These are phyloP conservation scores for Luffa acutangula DNA, from an alignment of 306 rosid genomes.

Conservation along the genomic window DNA sequence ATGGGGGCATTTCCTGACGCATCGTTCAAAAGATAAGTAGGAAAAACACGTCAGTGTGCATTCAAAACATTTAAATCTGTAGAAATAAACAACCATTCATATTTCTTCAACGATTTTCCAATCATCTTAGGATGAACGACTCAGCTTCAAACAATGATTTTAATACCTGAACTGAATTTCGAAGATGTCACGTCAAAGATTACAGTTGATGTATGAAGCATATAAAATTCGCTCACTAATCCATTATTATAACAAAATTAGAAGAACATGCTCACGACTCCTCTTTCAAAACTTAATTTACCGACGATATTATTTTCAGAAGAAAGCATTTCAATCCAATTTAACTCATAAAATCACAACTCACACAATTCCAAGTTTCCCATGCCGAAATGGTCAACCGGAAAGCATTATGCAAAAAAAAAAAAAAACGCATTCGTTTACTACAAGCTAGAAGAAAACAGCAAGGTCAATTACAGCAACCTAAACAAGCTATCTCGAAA, in stretches of 20 bases:
- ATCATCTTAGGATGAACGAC: not conserved
- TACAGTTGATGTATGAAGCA: not conserved
- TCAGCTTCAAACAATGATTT: not conserved
- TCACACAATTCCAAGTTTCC: not conserved
- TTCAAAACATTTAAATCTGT: not conserved
- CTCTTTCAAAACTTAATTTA: not conserved
- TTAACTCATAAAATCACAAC: not conserved
- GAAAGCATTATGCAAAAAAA: not conserved
- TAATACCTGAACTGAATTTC: not conserved
- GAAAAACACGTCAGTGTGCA: not conserved
- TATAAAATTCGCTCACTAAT: not conserved
- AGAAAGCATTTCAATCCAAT: not conserved
- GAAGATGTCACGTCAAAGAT: not conserved
- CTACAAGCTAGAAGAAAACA: not conserved
- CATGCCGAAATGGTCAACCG: not conserved
- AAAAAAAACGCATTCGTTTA: not conserved
- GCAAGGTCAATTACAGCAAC: not conserved
- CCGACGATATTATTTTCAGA: not conserved
- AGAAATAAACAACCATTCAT: not conserved
- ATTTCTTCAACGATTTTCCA: not conserved
- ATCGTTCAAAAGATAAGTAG: not conserved
- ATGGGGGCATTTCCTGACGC: slow-evolving; percentile 19
- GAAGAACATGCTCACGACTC: not conserved
- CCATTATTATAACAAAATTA: not conserved
- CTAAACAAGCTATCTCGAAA: not conserved